These are phyloP conservation scores for Solanum pinnatisectum DNA, from an alignment of 257 asterid genomes.

Conservation along the genomic window DNA sequence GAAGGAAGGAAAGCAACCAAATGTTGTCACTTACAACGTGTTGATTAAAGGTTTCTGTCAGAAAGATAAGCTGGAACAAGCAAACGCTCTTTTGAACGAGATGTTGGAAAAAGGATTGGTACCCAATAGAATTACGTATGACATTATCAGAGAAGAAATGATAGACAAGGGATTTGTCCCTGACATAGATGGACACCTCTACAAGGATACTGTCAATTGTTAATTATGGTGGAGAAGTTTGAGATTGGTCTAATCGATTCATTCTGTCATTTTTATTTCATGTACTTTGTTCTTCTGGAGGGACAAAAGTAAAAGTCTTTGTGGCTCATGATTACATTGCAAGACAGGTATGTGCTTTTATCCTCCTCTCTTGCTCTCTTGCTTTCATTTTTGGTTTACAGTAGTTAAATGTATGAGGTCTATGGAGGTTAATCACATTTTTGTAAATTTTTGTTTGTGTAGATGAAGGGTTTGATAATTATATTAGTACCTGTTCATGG, in stretches of 20 bases:
- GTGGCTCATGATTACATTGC: not conserved
- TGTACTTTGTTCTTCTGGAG: not conserved
- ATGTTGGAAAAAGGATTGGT: slow-evolving; percentile 89
- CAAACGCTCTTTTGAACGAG: slow-evolving; percentile 63
- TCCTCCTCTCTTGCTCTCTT: not conserved
- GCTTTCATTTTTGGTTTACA: not conserved
- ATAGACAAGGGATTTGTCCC: slow-evolving; percentile 84
- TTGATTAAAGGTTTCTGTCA: slow-evolving; percentile 66
- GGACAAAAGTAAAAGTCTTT: not conserved
- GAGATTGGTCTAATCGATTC: not conserved
- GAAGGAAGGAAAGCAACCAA: slow-evolving; percentile 69
- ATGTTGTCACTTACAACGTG: slow-evolving; percentile 65
- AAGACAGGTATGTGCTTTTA: not conserved
- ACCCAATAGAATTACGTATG: slow-evolving; percentile 67
- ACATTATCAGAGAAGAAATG: slow-evolving; percentile 65
- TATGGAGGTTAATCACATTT: not conserved
- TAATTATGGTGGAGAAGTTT: not conserved
- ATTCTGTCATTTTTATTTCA: not conserved
- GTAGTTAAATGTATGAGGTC: not conserved
- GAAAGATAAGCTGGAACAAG: slow-evolving; percentile 55
- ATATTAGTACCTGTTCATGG: not conserved
- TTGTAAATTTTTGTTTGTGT: not conserved
- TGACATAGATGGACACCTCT: slow-evolving; percentile 74
- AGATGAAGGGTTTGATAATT: not conserved
- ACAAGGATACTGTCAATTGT: slow-evolving; percentile 15